A percentile compares a stretch with the other conserved stretches of the same genome.
These are phyloP conservation scores for Fusarium acutatum DNA, from an alignment of 2,329 filamentous ascomycete species.

Conservation along the genomic window DNA sequence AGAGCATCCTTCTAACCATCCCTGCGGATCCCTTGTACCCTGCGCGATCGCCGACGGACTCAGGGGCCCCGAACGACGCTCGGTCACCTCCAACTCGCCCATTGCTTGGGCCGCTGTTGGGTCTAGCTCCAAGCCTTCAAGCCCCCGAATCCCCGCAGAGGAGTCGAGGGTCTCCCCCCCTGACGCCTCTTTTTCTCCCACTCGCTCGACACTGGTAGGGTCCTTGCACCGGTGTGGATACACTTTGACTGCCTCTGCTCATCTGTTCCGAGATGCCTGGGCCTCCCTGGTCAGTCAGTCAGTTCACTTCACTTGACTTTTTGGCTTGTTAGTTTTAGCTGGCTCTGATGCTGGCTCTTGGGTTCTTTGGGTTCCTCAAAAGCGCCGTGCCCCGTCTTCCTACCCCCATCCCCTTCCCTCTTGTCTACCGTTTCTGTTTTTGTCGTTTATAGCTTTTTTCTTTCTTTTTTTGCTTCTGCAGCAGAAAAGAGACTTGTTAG, in stretches of 20 bases:
- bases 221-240: constrained; percentile 27
- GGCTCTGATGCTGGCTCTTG: background rate
- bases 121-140: constrained; percentile 40
- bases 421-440: constrained; percentile 18
- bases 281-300: constrained; percentile 28
- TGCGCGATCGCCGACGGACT: constrained; percentile 41
- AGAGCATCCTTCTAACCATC: constrained; percentile 17
- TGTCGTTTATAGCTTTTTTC: constrained; percentile 11
- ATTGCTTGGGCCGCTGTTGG: constrained; percentile 40
- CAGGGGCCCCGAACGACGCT: constrained; percentile 42
- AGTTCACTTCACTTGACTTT: constrained; percentile 30
- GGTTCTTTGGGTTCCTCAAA: constrained; percentile 37
- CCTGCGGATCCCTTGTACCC: constrained; percentile 31
- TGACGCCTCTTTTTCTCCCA: constrained; percentile 41
- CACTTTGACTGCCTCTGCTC: constrained; percentile 25
- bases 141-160: constrained; percentile 39
- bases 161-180: constrained; percentile 39
- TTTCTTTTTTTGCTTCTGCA: constrained; percentile 13
- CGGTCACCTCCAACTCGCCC: constrained; percentile 34
- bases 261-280: constrained; percentile 33
- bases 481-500: constrained; percentile 11
- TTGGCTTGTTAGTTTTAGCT: constrained; percentile 22
- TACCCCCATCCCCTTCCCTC: constrained; percentile 36
- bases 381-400: constrained; percentile 36
- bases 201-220: constrained; percentile 21